Conservation (phyloP, 2,329 filamentous ascomycete genomes). For the Boeremia lycopersici region DNA sequence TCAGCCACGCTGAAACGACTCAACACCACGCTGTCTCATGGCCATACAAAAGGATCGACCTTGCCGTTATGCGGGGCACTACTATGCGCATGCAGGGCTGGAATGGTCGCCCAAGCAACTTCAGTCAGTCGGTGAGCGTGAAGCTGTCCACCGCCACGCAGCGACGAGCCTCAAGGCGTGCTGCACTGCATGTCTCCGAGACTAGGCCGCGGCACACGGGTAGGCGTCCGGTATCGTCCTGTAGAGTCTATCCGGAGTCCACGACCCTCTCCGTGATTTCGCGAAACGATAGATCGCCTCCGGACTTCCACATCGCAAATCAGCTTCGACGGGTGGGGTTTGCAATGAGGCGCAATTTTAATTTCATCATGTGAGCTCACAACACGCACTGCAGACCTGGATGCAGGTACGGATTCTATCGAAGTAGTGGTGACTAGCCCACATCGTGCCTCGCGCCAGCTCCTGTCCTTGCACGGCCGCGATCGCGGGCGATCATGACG, state of each 20-base stretch:
- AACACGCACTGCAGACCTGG: neutral
- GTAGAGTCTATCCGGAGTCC: conserved; percentile 11
- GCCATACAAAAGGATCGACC: conserved; percentile 16
- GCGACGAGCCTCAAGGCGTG: conserved; percentile 9
- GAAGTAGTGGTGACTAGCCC: conserved; percentile 1
- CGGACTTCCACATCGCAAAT: conserved; percentile 16
- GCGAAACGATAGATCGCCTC: conserved; percentile 21
- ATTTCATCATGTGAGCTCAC: conserved; percentile 7
- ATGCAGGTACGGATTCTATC: conserved; percentile 6
- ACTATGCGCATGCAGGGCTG: conserved; percentile 10
- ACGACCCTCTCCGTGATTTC: conserved; percentile 17
- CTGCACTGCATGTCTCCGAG: conserved; percentile 13
- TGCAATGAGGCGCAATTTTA: conserved; percentile 8
- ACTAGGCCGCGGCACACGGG: conserved; percentile 18
- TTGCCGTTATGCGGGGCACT: conserved; percentile 17
- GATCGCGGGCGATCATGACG: conserved; percentile 17
- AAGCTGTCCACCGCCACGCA: conserved; percentile 13
- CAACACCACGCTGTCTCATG: conserved; percentile 35
- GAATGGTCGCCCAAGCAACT: conserved; percentile 14
- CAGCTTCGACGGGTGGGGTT: conserved; percentile 11
- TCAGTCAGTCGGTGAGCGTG: conserved; percentile 15
- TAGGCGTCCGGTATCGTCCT: conserved; percentile 13
- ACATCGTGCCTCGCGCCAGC: conserved; percentile 5
- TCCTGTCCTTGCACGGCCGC: conserved; percentile 11
- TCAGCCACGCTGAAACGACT: conserved; percentile 37